Percentiles rank a stretch among this genome's conserved stretches.
Conservation (phyloP, 306 rosid species). For the Lotus japonicus region DNA sequence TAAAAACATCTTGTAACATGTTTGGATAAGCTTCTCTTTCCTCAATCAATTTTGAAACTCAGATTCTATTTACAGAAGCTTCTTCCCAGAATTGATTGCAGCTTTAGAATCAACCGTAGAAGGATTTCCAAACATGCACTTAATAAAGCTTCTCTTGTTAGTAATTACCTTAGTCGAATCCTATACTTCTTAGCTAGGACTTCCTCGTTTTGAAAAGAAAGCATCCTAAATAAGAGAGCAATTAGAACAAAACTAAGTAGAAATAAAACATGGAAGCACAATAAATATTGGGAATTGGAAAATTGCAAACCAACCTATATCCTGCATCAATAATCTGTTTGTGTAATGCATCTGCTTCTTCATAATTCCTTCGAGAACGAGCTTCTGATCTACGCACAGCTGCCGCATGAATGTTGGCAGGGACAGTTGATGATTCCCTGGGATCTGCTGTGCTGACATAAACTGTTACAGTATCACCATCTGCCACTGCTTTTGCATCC, state of each 20-base stretch:
- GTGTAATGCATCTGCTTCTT: conserved; percentile 66
- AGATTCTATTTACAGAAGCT: no score
- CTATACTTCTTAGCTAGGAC: conserved; percentile 69
- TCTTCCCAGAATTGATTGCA: no score
- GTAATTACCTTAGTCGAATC: conserved; percentile 71
- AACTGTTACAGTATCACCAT: conserved; percentile 84
- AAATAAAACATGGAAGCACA: neutral
- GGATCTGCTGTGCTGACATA: conserved; percentile 75
- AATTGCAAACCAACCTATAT: conserved; percentile 56
- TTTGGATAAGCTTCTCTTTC: neutral
- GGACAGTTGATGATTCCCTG: conserved; percentile 61
- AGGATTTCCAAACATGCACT: no score
- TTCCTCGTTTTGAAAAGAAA: conserved; percentile 48
- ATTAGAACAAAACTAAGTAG: neutral
- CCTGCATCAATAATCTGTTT: conserved; percentile 63
- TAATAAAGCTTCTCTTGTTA: neutral
- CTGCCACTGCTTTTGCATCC: conserved; percentile 75
- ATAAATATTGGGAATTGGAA: neutral
- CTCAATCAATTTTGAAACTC: no score
- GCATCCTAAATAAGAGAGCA: conserved; percentile 39
- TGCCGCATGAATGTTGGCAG: conserved; percentile 48
- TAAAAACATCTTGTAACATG: neutral
- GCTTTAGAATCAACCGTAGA: no score
- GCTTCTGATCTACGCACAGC: conserved; percentile 53
- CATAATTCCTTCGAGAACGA: conserved; percentile 36